These are phyloP conservation scores for Geotrichum cucujoidarum DNA, from an alignment of 1,139 yeast species.

Conservation along the genomic window DNA sequence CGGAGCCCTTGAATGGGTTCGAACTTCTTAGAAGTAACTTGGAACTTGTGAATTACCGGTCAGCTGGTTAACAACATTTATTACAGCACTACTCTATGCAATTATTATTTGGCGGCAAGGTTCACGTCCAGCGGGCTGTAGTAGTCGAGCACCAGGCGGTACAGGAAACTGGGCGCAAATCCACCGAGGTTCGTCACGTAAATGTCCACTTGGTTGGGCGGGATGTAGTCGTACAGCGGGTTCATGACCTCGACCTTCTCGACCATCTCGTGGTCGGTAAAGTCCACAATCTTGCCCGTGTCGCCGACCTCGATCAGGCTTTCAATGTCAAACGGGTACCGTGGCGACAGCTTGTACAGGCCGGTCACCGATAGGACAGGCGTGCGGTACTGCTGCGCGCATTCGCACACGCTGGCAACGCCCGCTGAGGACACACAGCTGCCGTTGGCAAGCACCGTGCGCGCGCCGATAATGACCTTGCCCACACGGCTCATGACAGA, in stretches of 20 bases:
- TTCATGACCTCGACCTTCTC: slow-evolving; percentile 81
- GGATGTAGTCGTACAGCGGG: slow-evolving; percentile 87
- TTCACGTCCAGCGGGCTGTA: slow-evolving; percentile 78
- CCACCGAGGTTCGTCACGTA: slow-evolving; percentile 95
- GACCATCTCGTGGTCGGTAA: slow-evolving; percentile 54
- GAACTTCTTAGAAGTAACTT: too few relatives aligned
- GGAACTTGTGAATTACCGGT: too few relatives aligned
- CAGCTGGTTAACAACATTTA: too few relatives aligned
- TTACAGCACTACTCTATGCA: too few relatives aligned
- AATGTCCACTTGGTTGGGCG: slow-evolving; percentile 92
- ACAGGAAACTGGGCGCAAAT: slow-evolving; percentile 91
- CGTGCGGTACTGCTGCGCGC: slow-evolving; percentile 90
- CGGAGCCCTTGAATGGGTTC: too few relatives aligned
- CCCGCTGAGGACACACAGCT: slow-evolving; percentile 90
- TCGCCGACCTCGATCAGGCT: slow-evolving; percentile 90
- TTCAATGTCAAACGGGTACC: slow-evolving; percentile 88
- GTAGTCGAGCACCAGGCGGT: slow-evolving; percentile 91
- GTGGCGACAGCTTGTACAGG: slow-evolving; percentile 83
- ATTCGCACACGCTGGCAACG: slow-evolving; percentile 87
- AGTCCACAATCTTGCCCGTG: slow-evolving; percentile 74
- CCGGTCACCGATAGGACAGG: slow-evolving; percentile 97
- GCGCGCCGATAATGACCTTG: slow-evolving; percentile 87
- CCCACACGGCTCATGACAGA: slow-evolving; percentile 98
- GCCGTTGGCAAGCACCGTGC: slow-evolving; percentile 92
- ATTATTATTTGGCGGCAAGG: slow-evolving; percentile 12